Percentiles rank a stretch among this genome's conserved stretches.
These are phyloP conservation scores for Curvularia spicifera DNA, from an alignment of 2,329 filamentous ascomycete species.

Conservation along the genomic window DNA sequence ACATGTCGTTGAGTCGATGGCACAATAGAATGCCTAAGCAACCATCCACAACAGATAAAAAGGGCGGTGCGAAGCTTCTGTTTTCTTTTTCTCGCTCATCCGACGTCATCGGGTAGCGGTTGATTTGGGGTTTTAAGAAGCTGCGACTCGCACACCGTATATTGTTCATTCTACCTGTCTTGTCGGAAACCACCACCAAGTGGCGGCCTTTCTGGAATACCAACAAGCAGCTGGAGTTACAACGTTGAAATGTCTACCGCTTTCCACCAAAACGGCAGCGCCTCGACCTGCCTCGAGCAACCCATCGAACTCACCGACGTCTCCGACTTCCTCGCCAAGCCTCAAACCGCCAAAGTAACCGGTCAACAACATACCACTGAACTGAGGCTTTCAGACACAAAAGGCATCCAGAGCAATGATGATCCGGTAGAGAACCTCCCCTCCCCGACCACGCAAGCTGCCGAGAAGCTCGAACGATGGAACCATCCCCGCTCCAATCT, in stretches of 20 bases:
- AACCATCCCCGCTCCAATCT: conserved; percentile 66
- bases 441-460: conserved; percentile 53
- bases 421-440: conserved; percentile 52
- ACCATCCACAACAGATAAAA: neutral
- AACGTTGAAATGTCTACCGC: neutral
- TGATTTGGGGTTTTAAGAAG: neutral
- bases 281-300: conserved; percentile 45
- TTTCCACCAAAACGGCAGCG: conserved; percentile 37
- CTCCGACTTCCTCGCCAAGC: conserved; percentile 28
- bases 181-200: too few species aligned
- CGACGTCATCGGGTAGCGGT: neutral
- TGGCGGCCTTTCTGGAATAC: neutral
- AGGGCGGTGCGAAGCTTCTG: neutral
- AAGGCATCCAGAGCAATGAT: conserved; percentile 21
- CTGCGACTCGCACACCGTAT: neutral
- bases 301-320: conserved; percentile 43
- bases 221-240: conserved; percentile 20
- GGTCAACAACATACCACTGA: conserved; percentile 12
- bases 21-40: neutral
- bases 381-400: conserved; percentile 28
- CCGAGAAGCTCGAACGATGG: conserved; percentile 63
- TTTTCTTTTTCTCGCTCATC: neutral
- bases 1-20: neutral
- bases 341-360: conserved; percentile 29
- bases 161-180: neutral